These are phyloP conservation scores for Kregervanrija fluxuum DNA, from an alignment of 805 yeast species.

Conservation along the genomic window DNA sequence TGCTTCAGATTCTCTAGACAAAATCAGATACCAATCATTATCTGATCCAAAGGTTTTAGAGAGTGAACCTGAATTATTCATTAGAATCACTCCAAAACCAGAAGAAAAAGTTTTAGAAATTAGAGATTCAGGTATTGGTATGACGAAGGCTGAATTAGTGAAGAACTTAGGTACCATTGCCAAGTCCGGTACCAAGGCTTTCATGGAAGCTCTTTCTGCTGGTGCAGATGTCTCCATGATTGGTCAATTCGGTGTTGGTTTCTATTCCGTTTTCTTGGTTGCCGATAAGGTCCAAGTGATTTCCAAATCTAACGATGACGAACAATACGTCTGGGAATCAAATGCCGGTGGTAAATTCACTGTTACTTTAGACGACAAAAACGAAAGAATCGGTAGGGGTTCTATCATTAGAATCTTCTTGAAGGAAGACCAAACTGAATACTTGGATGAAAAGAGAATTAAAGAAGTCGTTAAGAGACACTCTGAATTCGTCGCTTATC, in stretches of 20 bases:
- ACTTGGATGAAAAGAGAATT: slow-evolving; percentile 98
- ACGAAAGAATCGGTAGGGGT: slow-evolving; percentile 92
- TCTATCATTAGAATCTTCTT: slow-evolving; percentile 88
- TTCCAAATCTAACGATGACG: slow-evolving; percentile 97
- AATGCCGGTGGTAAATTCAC: slow-evolving; percentile 99
- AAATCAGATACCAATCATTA: slow-evolving; percentile 94
- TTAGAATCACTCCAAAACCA: slow-evolving; percentile 95
- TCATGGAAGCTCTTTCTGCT: slow-evolving; percentile 98
- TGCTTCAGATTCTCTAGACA: slow-evolving; percentile 98
- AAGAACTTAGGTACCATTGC: slow-evolving; percentile 99
- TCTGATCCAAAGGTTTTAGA: slow-evolving; percentile 89
- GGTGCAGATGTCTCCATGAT: slow-evolving; percentile 99
- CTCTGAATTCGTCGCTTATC: slow-evolving; percentile 98
- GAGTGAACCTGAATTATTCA: slow-evolving; percentile 91
- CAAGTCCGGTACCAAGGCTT: slow-evolving; percentile 98
- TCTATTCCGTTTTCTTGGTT: slow-evolving; percentile 98
- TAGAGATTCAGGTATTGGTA: slow-evolving; percentile 99
- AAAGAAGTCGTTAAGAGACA: slow-evolving; percentile 99
- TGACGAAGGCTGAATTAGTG: slow-evolving; percentile 98
- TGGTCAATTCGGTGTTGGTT: slow-evolving; percentile 99
- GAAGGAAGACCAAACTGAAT: slow-evolving; percentile 98
- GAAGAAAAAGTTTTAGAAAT: slow-evolving; percentile 91
- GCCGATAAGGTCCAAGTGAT: slow-evolving; percentile 98
- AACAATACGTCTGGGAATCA: slow-evolving; percentile 99
- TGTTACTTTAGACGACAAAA: slow-evolving; percentile 80